Evolutionary conservation across 352 stramenopile species (phyloP).

Genomic region (Blastocystis sp.): DNA sequence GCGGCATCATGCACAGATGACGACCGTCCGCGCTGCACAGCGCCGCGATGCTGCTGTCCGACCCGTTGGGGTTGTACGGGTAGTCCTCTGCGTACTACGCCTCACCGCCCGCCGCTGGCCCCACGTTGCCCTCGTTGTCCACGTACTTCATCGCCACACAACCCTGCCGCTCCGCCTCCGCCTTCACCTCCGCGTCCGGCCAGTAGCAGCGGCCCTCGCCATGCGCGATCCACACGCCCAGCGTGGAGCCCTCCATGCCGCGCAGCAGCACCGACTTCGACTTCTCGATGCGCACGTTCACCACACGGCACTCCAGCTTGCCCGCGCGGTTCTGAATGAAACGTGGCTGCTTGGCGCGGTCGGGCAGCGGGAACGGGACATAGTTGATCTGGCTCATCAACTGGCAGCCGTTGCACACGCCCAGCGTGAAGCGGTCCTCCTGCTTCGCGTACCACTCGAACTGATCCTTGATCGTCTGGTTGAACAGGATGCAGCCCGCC

Average conservation of each 20-base stretch:
- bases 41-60: constrained; percentile 89
- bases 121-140: constrained; percentile 83
- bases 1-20: constrained; percentile 98
- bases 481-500: constrained; percentile 94
- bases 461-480: constrained; percentile 88
- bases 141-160: constrained; percentile 93
- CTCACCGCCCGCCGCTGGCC: neutral
- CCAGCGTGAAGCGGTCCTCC: constrained; percentile 95
- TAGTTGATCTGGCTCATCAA: constrained; percentile 97
- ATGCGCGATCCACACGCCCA: constrained; percentile 96
- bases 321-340: constrained; percentile 95
- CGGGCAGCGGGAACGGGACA: constrained; percentile 81
- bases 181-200: constrained; percentile 84
- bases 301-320: constrained; percentile 93
- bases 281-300: constrained; percentile 87
- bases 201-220: constrained; percentile 91
- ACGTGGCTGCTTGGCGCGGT: constrained; percentile 81
- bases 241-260: constrained; percentile 90
- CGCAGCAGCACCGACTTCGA: constrained; percentile 93
- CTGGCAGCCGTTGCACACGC: constrained; percentile 98
- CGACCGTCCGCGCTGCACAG: constrained; percentile 92
- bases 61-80: constrained; percentile 98
- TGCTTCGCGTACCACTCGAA: constrained; percentile 91
- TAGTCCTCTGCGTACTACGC: constrained; percentile 87
- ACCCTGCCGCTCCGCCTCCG: constrained; percentile 83